Evolutionary conservation across 768 basidiomycete genomes (phyloP).

Genomic region (Boletellus ananiceps): DNA sequence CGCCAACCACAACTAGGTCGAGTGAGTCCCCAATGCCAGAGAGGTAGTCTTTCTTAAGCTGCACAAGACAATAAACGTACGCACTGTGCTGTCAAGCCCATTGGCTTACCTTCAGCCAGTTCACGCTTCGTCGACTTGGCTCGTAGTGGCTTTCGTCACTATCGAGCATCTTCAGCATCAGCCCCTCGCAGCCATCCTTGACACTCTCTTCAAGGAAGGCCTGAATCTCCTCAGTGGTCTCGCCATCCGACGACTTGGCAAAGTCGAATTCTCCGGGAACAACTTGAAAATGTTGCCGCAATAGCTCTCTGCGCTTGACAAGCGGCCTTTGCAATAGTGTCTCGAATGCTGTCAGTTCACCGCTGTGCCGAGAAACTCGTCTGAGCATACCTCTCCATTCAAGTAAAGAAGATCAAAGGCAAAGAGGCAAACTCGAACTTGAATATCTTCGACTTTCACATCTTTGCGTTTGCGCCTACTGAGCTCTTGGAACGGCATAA

Average conservation of each 20-base stretch:
- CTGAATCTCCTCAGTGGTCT: constrained; percentile 92
- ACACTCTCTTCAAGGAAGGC: constrained; percentile 93
- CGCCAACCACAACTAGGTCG: constrained; percentile 96
- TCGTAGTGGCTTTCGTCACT: constrained; percentile 91
- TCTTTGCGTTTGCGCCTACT: constrained; percentile 95
- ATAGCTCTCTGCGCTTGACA: constrained; percentile 66
- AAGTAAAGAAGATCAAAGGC: constrained; percentile 95
- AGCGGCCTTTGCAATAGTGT: constrained; percentile 77
- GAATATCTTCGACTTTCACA: constrained; percentile 95
- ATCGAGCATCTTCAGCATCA: constrained; percentile 99
- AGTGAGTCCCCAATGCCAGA: constrained; percentile 95
- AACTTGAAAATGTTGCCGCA: constrained; percentile 73
- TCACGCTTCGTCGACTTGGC: constrained; percentile 90
- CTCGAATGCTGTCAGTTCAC: constrained; percentile 39
- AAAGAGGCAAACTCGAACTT: constrained; percentile 93
- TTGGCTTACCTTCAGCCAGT: constrained; percentile 87
- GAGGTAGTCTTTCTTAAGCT: constrained; percentile 99
- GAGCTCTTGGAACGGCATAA: constrained; percentile 98
- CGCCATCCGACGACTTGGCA: constrained; percentile 85
- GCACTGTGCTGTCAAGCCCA: not conserved
- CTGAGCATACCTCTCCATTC: constrained; percentile 76
- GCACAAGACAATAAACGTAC: constrained; percentile 7
- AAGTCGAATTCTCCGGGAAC: constrained; percentile 91
- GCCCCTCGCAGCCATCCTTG: constrained; percentile 96
- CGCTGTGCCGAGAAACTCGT: not conserved